Evolutionary conservation across 768 basidiomycete genomes (phyloP).

Genomic region (Candolleomyces eurysporus): DNA sequence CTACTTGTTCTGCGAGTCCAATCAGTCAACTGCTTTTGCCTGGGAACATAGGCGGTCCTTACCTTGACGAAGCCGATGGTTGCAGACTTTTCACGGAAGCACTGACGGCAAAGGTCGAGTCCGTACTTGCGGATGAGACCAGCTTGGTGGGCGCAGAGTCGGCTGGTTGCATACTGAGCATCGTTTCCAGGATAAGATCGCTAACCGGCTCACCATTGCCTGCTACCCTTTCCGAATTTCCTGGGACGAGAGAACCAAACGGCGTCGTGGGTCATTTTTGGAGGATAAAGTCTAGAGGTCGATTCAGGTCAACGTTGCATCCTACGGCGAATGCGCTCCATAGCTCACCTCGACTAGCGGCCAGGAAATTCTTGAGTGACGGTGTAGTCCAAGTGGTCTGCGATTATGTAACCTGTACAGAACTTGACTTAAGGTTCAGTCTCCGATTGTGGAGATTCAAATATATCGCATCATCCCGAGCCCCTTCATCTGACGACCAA

Average conservation of each 20-base stretch:
- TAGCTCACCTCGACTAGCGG: slow-evolving; percentile 2
- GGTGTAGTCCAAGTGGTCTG: slow-evolving; percentile 13
- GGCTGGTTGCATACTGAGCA: slow-evolving; percentile 46
- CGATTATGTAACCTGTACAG: slow-evolving; percentile 42
- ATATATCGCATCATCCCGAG: background rate
- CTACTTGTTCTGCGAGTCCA: slow-evolving; percentile 42
- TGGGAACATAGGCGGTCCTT: slow-evolving; percentile 15
- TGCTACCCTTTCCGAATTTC: slow-evolving; percentile 93
- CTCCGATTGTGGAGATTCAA: slow-evolving; percentile 19
- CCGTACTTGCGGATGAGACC: slow-evolving; percentile 98
- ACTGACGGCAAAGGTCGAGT: slow-evolving; percentile 95
- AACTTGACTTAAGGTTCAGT: slow-evolving; percentile 30
- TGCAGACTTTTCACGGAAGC: slow-evolving; percentile 94
- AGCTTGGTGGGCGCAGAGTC: slow-evolving; percentile 94
- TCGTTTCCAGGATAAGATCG: background rate
- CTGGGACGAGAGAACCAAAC: slow-evolving; percentile 97
- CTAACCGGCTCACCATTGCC: slow-evolving; percentile 73
- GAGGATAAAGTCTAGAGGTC: background rate
- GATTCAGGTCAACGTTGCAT: background rate
- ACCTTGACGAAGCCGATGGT: slow-evolving; percentile 97
- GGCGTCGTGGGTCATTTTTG: slow-evolving; percentile 94
- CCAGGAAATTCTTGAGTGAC: slow-evolving; percentile 17
- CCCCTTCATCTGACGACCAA: background rate
- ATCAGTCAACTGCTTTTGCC: background rate
- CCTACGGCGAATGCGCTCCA: background rate